Percentiles rank a stretch among this genome's conserved stretches.
These are phyloP conservation scores for Zygosaccharomyces pseudobailii DNA, from an alignment of 1,139 yeast genomes.

Conservation along the genomic window DNA sequence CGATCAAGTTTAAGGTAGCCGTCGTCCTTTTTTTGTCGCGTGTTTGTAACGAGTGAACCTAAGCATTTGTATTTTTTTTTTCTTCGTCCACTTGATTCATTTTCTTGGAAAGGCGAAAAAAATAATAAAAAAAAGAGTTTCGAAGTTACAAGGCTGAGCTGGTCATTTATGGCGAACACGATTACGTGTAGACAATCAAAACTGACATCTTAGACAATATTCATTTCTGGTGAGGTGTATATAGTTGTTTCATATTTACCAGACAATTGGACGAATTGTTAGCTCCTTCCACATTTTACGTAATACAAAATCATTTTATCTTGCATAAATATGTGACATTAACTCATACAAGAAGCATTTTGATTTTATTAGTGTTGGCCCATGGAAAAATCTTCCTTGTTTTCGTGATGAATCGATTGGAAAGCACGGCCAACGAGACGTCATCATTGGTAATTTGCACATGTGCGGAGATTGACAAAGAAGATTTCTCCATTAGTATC, in stretches of 20 bases:
- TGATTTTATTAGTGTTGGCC: conserved; percentile 6
- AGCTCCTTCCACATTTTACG: too few relatives aligned
- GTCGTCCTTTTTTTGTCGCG: not conserved
- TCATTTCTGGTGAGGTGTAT: too few relatives aligned
- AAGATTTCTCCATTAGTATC: not conserved
- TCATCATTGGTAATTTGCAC: not conserved
- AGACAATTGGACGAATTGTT: too few relatives aligned
- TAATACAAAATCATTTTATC: not conserved
- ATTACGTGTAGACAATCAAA: too few relatives aligned
- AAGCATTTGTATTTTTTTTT: not conserved
- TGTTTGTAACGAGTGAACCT: not conserved
- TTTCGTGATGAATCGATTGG: conserved; percentile 7
- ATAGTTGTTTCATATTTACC: too few relatives aligned
- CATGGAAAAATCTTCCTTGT: conserved; percentile 9
- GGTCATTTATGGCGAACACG: too few relatives aligned
- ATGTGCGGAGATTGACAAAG: conserved; percentile 1
- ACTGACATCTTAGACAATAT: too few relatives aligned
- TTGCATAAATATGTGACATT: too few relatives aligned
- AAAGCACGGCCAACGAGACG: conserved; percentile 1
- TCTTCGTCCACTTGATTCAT: not conserved
- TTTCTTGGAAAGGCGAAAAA: not conserved
- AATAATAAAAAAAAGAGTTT: not conserved
- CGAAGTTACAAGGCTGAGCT: too few relatives aligned
- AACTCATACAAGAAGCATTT: not conserved
- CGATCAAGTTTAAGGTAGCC: not conserved